Evolutionary conservation across 177 flowering plant species (phyloP).

Genomic region (Vitis hybrid): DNA sequence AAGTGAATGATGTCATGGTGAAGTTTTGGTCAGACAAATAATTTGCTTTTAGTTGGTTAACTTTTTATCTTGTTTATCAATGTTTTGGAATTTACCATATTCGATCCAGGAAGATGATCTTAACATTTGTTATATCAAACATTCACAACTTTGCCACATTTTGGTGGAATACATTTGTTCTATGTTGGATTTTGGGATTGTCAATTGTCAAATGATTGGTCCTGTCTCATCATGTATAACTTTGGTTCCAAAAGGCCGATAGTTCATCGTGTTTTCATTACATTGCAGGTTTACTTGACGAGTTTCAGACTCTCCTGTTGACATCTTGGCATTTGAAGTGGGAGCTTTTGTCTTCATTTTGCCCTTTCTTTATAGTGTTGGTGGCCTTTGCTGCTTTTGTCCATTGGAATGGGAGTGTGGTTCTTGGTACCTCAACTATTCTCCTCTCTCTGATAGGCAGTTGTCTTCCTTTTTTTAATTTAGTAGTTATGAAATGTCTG

Average conservation of each 20-base stretch:
- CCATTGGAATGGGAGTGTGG: constrained; percentile 87
- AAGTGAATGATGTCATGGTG: no score
- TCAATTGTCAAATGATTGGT: no score
- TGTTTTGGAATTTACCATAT: no score
- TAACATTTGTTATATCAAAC: no score
- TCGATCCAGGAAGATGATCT: no score
- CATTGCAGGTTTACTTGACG: constrained; percentile 65
- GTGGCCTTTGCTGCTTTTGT: constrained; percentile 69
- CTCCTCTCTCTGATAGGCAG: not conserved
- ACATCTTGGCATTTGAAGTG: constrained; percentile 67
- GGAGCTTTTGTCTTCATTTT: constrained; percentile 61
- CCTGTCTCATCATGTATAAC: not conserved
- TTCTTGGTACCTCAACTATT: constrained; percentile 62
- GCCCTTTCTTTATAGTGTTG: constrained; percentile 62
- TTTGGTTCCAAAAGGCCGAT: not conserved
- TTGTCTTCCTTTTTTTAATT: not conserved
- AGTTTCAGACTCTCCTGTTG: constrained; percentile 41
- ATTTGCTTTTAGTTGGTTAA: no score
- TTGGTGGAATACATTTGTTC: no score
- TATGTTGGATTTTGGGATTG: no score
- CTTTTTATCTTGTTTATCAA: no score
- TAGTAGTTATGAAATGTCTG: not conserved
- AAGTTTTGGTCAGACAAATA: no score
- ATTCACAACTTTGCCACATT: no score
- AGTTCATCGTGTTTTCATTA: not conserved